Conservation (phyloP, 192 early-diverging fungal genomes). For the Umbelopsis ramanniana region DNA sequence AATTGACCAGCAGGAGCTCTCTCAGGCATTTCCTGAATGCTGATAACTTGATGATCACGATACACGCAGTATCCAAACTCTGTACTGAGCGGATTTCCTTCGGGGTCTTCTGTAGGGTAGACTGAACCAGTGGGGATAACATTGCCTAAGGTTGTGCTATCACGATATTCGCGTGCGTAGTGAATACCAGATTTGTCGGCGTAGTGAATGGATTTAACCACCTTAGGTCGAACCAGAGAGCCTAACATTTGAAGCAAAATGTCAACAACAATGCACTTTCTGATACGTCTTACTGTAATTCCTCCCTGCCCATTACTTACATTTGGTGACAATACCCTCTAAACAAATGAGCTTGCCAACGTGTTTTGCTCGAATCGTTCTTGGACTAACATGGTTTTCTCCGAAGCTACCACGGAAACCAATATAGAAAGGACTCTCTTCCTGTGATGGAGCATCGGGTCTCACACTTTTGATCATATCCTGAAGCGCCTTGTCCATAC, state of each 20-base stretch:
- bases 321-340: conserved; percentile 98
- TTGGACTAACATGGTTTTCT: conserved; percentile 82
- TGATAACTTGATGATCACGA: conserved; percentile 91
- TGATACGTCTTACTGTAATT: too few species aligned
- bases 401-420: conserved; percentile 95
- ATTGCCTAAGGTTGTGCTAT: conserved; percentile 79
- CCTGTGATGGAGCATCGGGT: conserved; percentile 40
- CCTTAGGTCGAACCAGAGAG: conserved; percentile 95
- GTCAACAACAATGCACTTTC: too few species aligned
- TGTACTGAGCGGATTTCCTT: conserved; percentile 89
- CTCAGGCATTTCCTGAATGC: conserved; percentile 99
- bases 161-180: conserved; percentile 83
- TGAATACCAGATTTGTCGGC: conserved; percentile 83
- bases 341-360: conserved; percentile 90
- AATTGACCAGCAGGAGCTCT: conserved; percentile 93
- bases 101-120: conserved; percentile 95
- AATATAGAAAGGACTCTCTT: conserved; percentile 65
- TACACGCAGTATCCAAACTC: conserved; percentile 92
- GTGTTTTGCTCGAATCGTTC: conserved; percentile 78
- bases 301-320: conserved; percentile 47
- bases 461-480: conserved; percentile 49
- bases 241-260: conserved; percentile 44
- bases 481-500: conserved; percentile 80
- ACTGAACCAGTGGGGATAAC: conserved; percentile 72
- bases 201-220: conserved; percentile 90